Base-by-base conservation (phyloP, 1,139 yeast species). In the Debaryomyces fabryi region DNA sequence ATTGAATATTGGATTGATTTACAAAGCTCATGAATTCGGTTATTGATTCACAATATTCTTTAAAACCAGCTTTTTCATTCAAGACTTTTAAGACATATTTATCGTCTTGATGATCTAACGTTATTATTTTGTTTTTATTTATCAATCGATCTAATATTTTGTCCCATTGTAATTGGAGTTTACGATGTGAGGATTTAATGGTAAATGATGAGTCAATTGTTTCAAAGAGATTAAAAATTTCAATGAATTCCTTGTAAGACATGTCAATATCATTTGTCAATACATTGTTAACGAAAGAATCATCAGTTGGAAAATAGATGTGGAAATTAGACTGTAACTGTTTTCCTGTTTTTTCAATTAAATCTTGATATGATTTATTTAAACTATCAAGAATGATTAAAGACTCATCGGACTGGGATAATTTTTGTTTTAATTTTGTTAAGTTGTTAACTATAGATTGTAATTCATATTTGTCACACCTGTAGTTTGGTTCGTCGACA, bases 1-100 rank as follows among this genome's bases (percentile, higher is more conserved):
- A 49, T 4, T 53, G 57, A 33, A 64, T 50, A 24, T 60, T 56
- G 21, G 71, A 48, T 10, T 61, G 45, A 49, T 72, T 69, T 18
- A 73, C 60, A 47, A 71, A 73, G 13, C 50, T 52, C 18, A 72
- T 62, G 46, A 73, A 70, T 38, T 57, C 59, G 4, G 55, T 49
- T 9, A 69, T 46, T 0, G 76, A 70, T 21, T 52, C 45, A 44
- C 65, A 59, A 39, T 58, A 59, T 33, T 48, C 32, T 30, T 42
- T 45, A 25, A 36, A 34, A 7, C 46, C 38, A 16, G 27, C 27
- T 29, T 42, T n/a, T 3, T 32, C 34, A 9, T 43, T 43, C n/a
- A 36, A 43, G 13, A 46, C 39, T 12, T 43, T 35, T 39, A 56
- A 40, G 3, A n/a, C 18, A 44, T 35, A 42, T 4, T 49, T 39